phyloP scores from a whole-genome alignment of 2,329 filamentous ascomycete species.

The Cordyceps cicadae region DNA sequence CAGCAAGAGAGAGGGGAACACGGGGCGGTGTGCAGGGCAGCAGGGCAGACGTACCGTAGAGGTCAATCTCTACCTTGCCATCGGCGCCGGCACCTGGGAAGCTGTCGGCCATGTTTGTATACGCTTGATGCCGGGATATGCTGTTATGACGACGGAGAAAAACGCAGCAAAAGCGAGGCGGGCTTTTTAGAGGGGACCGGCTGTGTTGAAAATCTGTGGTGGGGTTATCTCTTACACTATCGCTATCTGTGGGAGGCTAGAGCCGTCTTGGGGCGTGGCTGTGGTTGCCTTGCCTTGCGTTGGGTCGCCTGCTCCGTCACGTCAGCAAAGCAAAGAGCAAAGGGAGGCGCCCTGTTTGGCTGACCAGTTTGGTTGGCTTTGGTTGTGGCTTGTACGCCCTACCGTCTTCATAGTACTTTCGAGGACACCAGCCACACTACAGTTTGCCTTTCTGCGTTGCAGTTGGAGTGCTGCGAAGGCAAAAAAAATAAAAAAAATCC shows the following conservation, averaged over 20 bases:
- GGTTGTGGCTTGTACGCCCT: not conserved
- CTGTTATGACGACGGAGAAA: constrained; percentile 2
- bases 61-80: constrained; percentile 42
- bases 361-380: not conserved
- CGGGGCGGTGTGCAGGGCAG: not conserved
- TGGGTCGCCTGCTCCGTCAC: not conserved
- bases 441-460: not conserved
- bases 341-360: not conserved
- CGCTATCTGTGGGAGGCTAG: constrained; percentile 6
- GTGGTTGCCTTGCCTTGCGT: not conserved
- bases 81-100: constrained; percentile 6
- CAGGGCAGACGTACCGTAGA: constrained; percentile 42
- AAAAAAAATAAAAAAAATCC: too few relatives aligned
- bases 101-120: constrained; percentile 6
- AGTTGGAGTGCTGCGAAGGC: too few relatives aligned
- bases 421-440: not conserved
- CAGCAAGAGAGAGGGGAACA: not conserved
- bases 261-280: not conserved
- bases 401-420: not conserved
- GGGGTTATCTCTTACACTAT: constrained; percentile 2
- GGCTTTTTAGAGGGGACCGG: constrained; percentile 7
- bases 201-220: constrained; percentile 13
- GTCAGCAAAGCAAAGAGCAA: too few relatives aligned
- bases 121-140: not conserved
- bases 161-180: not conserved